Conservation (phyloP, 1,284 basidiomycete genomes). For the Abortiporus biennis region DNA sequence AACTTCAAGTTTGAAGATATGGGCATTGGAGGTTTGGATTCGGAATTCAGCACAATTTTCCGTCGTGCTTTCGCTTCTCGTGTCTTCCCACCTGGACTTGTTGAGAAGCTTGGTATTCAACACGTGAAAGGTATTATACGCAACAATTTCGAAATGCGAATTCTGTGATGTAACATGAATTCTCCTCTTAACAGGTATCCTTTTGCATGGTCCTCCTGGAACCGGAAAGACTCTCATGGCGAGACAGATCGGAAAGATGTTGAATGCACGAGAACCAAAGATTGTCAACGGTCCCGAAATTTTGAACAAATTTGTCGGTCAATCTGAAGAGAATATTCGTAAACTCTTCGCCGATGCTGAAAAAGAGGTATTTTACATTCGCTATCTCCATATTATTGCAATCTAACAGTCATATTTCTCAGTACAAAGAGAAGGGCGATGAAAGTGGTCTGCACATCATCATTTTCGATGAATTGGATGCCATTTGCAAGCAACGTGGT, state of each 20-base stretch:
- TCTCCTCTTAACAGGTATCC: conserved; percentile 56
- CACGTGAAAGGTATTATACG: conserved; percentile 84
- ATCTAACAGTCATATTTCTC: conserved; percentile 1
- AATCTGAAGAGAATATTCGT: conserved; percentile 97
- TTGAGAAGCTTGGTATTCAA: conserved; percentile 97
- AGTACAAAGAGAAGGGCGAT: conserved; percentile 99
- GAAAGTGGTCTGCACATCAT: conserved; percentile 98
- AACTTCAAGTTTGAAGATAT: conserved; percentile 99
- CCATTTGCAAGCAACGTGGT: conserved; percentile 98
- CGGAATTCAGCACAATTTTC: conserved; percentile 96
- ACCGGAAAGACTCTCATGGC: conserved; percentile 99
- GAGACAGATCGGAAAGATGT: conserved; percentile 98
- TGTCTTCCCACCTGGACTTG: conserved; percentile 94
- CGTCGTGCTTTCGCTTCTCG: conserved; percentile 97
- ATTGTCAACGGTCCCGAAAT: conserved; percentile 99
- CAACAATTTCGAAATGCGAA: neutral
- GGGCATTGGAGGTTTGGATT: conserved; percentile 98
- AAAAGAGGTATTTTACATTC: conserved; percentile 66
- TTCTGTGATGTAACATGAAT: neutral
- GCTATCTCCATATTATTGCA: neutral
- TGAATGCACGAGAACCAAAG: conserved; percentile 97
- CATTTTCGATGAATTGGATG: conserved; percentile 99
- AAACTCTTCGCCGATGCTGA: conserved; percentile 98
- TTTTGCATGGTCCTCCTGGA: conserved; percentile 94
- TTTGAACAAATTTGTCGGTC: conserved; percentile 96